phyloP scores from a whole-genome alignment of 805 yeast genomes.

The Barnettozyma salicaria region DNA sequence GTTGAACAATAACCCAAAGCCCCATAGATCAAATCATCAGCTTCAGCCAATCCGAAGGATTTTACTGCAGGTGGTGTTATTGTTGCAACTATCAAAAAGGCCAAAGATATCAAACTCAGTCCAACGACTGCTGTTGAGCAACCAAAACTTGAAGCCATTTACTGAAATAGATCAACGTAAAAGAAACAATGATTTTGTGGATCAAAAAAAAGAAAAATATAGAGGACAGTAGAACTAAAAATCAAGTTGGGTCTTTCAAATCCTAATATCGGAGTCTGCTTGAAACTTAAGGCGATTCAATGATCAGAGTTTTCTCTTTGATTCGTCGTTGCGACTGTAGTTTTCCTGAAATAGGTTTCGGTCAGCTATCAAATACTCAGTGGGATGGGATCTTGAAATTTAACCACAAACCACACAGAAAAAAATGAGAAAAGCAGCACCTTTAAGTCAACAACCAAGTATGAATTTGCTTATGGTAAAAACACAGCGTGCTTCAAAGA shows the following conservation, averaged over 20 bases:
- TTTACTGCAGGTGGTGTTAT: slow-evolving; percentile 55
- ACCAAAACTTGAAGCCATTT: slow-evolving; percentile 32
- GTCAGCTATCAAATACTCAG: too few species aligned
- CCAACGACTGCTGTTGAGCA: slow-evolving; percentile 37
- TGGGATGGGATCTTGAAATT: too few species aligned
- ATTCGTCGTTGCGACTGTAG: too few species aligned
- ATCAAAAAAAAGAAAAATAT: neutral
- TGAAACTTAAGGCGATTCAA: too few species aligned
- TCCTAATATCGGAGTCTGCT: too few species aligned
- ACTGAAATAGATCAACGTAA: neutral
- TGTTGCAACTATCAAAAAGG: slow-evolving; percentile 54
- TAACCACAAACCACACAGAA: too few species aligned
- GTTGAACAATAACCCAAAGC: slow-evolving; percentile 57
- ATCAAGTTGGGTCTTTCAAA: neutral
- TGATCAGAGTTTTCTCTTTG: too few species aligned
- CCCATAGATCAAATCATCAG: slow-evolving; percentile 47
- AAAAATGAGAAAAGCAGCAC: too few species aligned
- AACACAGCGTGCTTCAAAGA: too few species aligned
- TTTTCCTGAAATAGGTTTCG: too few species aligned
- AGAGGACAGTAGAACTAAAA: neutral
- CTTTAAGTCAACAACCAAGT: too few species aligned
- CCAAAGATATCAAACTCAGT: slow-evolving; percentile 49
- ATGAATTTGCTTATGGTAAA: too few species aligned
- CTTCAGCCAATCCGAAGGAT: slow-evolving; percentile 43
- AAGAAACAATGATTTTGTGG: neutral